phyloP scores from a whole-genome alignment of 1,284 basidiomycete genomes.

The Phenoliferia sp. region DNA sequence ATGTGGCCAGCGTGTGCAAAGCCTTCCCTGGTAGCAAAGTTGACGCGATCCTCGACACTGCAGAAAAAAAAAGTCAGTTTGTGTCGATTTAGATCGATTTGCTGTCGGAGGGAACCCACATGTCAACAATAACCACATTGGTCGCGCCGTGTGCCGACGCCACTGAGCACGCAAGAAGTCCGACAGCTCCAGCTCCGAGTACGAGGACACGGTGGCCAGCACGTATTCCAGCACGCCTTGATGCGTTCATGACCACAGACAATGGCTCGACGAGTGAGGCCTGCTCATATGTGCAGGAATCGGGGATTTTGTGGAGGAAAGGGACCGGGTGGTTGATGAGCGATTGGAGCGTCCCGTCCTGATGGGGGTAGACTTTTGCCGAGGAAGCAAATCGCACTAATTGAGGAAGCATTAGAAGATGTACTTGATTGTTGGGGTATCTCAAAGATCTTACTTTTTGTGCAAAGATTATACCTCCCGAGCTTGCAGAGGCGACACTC shows the following conservation, averaged over 20 bases:
- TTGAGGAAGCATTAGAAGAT: constrained; percentile 15
- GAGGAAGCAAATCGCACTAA: constrained; percentile 79
- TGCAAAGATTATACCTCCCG: constrained; percentile 93
- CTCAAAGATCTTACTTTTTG: constrained; percentile 39
- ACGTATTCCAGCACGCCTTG: constrained; percentile 60
- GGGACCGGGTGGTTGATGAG: constrained; percentile 82
- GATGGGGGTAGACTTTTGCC: constrained; percentile 87
- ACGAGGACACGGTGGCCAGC: constrained; percentile 70
- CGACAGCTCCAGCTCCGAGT: constrained; percentile 87
- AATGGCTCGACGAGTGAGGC: constrained; percentile 88
- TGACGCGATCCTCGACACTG: constrained; percentile 63
- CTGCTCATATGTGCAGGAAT: constrained; percentile 65
- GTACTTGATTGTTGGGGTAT: not conserved
- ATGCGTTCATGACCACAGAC: constrained; percentile 79
- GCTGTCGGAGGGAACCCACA: not conserved
- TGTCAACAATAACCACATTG: constrained; percentile 27
- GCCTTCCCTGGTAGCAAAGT: constrained; percentile 66
- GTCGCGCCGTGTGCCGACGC: constrained; percentile 38
- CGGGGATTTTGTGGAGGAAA: constrained; percentile 79
- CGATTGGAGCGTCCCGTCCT: constrained; percentile 84
- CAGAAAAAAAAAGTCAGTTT: not conserved
- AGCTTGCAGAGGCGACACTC: constrained; percentile 48
- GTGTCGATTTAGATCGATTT: not conserved
- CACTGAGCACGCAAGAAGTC: constrained; percentile 61
- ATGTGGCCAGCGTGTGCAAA: constrained; percentile 71